Percentiles rank a stretch among this genome's conserved stretches.
phyloP scores from a whole-genome alignment of 495 filamentous ascomycete species.

The Aspergillus bridgeri region DNA sequence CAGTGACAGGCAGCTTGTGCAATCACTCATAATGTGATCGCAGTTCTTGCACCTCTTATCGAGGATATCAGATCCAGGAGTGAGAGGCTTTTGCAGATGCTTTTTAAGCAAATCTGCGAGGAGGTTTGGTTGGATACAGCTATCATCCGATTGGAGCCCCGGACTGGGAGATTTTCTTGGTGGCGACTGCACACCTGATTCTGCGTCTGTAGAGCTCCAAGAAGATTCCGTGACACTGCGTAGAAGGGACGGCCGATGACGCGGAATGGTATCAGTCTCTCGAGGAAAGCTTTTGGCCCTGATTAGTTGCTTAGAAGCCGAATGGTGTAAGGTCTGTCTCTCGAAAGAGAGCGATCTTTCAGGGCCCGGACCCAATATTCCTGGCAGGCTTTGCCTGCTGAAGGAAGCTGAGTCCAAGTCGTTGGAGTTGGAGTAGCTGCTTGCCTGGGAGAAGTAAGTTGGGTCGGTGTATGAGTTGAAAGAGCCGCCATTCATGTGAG shows the following conservation, averaged over 20 bases:
- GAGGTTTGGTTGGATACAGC: background rate
- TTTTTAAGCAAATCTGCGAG: background rate
- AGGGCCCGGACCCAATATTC: background rate
- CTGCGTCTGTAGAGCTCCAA: background rate
- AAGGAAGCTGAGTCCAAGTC: background rate
- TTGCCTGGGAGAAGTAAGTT: background rate
- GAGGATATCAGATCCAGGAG: background rate
- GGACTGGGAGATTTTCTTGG: background rate
- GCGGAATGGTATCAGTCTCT: background rate
- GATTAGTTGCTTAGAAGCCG: background rate
- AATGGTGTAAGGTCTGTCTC: background rate
- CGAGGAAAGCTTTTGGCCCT: background rate
- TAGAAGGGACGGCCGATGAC: background rate
- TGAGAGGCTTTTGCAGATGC: background rate
- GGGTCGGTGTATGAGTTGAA: background rate
- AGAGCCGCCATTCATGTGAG: background rate
- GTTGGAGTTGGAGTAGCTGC: background rate
- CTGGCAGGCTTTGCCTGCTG: background rate
- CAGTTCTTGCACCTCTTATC: constrained; percentile 3
- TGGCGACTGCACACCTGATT: background rate
- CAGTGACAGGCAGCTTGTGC: background rate
- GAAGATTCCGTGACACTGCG: background rate
- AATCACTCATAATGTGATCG: constrained; percentile 3
- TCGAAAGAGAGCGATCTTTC: background rate
- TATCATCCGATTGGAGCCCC: background rate